Conservation (phyloP, 495 filamentous ascomycete species). For the Lepraria neglecta region DNA sequence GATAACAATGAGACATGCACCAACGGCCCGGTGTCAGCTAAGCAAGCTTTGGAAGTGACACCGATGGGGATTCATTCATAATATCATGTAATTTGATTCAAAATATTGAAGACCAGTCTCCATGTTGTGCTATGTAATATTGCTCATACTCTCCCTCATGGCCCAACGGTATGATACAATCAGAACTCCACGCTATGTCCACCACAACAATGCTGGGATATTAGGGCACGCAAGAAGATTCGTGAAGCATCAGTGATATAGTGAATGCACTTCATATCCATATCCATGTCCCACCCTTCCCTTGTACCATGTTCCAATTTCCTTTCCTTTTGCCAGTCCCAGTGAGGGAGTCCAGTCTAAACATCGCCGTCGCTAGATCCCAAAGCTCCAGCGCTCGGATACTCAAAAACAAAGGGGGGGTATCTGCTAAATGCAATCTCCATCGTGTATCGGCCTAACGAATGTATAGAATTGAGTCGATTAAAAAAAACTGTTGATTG, state of each 20-base stretch:
- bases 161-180: slow-evolving; percentile 6
- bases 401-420: slow-evolving; percentile 18
- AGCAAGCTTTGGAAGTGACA: slow-evolving; percentile 1
- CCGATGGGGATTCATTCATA: background rate
- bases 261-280: background rate
- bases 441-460: slow-evolving; percentile 8
- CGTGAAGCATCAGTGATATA: slow-evolving; percentile 17
- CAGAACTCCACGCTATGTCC: slow-evolving; percentile 18
- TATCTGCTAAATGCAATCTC: slow-evolving; percentile 23
- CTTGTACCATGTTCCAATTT: background rate
- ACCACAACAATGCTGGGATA: slow-evolving; percentile 5
- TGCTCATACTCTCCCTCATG: slow-evolving; percentile 10
- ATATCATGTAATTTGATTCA: too few relatives aligned
- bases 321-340: slow-evolving; percentile 20
- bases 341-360: slow-evolving; percentile 25
- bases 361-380: slow-evolving; percentile 14
- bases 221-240: slow-evolving; percentile 10
- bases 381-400: slow-evolving; percentile 14
- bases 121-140: slow-evolving; percentile 17
- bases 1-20: background rate
- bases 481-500: slow-evolving; percentile 3
- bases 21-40: slow-evolving; percentile 7
- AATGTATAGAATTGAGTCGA: slow-evolving; percentile 8
- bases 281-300: slow-evolving; percentile 3
- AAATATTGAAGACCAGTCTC: slow-evolving; percentile 19